Percentiles rank a stretch among this genome's conserved stretches.
These are phyloP conservation scores for Colletotrichum destructivum DNA, from an alignment of 2,329 filamentous ascomycete species.

Conservation along the genomic window DNA sequence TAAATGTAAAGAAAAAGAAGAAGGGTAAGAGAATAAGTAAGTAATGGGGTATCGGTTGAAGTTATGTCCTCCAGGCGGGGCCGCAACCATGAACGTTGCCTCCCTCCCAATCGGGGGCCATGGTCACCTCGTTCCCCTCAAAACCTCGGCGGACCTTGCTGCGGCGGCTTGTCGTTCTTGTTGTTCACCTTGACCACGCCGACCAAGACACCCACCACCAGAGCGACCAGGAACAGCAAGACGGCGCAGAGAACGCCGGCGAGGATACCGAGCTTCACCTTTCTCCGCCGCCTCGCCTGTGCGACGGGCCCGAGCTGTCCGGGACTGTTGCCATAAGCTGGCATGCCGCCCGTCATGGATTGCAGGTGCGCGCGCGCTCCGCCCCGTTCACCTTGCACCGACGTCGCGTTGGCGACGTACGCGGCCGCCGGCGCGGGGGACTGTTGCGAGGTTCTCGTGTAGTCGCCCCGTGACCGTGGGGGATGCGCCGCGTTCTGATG, in stretches of 20 bases:
- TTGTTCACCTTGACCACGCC: constrained; percentile 35
- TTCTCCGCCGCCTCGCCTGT: constrained; percentile 35
- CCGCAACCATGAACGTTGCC: background rate
- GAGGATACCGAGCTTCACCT: constrained; percentile 38
- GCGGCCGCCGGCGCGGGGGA: constrained; percentile 27
- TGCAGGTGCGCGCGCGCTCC: constrained; percentile 27
- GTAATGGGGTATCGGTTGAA: constrained; percentile 35
- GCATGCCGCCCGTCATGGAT: constrained; percentile 41
- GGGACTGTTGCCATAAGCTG: constrained; percentile 27
- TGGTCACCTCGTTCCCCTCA: background rate
- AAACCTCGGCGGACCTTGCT: constrained; percentile 1
- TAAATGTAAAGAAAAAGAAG: constrained; percentile 21
- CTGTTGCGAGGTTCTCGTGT: constrained; percentile 9
- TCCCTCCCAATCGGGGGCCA: background rate
- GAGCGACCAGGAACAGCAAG: constrained; percentile 38
- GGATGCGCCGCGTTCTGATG: constrained; percentile 14
- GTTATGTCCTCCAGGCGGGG: background rate
- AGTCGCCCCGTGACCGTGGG: constrained; percentile 1
- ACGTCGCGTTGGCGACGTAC: background rate
- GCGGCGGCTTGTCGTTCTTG: constrained; percentile 24
- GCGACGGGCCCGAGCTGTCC: constrained; percentile 38
- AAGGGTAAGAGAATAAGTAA: constrained; percentile 7
- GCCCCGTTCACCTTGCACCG: constrained; percentile 7
- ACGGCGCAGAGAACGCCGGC: constrained; percentile 32
- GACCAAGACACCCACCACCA: constrained; percentile 40